phyloP scores from a whole-genome alignment of 495 filamentous ascomycete genomes.

The Hypoxylon cercidicola region DNA sequence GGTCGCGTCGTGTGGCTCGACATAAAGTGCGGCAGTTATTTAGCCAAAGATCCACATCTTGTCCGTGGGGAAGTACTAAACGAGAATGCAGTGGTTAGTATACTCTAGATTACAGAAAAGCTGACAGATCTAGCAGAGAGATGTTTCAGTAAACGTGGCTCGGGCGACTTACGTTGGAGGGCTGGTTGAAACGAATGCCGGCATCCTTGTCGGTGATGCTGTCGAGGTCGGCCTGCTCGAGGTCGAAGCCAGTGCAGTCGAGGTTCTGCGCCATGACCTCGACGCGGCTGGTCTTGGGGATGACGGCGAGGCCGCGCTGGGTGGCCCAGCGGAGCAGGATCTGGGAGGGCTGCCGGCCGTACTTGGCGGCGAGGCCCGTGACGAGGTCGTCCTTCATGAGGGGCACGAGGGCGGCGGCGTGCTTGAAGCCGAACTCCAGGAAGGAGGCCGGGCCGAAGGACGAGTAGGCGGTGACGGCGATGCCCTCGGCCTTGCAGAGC shows the following conservation, averaged over 20 bases:
- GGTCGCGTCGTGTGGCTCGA: constrained; percentile 8
- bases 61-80: constrained; percentile 62
- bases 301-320: constrained; percentile 91
- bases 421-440: constrained; percentile 79
- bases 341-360: constrained; percentile 82
- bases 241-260: constrained; percentile 72
- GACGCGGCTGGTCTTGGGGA: constrained; percentile 82
- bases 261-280: constrained; percentile 68
- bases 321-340: constrained; percentile 92
- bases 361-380: constrained; percentile 72
- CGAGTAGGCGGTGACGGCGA: constrained; percentile 88
- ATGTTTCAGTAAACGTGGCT: constrained; percentile 9
- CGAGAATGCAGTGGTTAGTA: constrained; percentile 24
- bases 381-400: constrained; percentile 77
- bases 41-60: constrained; percentile 64
- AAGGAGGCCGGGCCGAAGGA: constrained; percentile 90
- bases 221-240: constrained; percentile 72
- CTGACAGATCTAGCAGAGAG: constrained; percentile 42
- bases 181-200: constrained; percentile 85
- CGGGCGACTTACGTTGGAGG: constrained; percentile 67
- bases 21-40: constrained; percentile 23
- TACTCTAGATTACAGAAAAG: constrained; percentile 37
- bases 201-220: constrained; percentile 73
- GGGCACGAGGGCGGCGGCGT: constrained; percentile 71
- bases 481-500: constrained; percentile 75